Evolutionary conservation across 768 basidiomycete species (phyloP), one percentile per base, ranked within the genome.

Genomic region (Trametes punicea): DNA sequence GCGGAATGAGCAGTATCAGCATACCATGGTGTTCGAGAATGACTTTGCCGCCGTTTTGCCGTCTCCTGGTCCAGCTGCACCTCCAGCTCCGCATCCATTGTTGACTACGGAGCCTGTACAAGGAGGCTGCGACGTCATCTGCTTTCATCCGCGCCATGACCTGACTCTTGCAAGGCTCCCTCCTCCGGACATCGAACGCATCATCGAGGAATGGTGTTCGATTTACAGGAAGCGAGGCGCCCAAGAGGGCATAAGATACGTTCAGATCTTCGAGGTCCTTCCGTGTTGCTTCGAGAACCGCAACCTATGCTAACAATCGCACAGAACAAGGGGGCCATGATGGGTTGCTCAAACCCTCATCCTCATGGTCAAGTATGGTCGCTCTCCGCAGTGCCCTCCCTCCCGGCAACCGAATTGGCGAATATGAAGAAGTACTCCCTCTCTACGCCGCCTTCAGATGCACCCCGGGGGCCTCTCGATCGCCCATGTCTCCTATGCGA

Each of bases 341-440:
- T 95, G 94, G 94, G 94, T 10, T 95, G 92, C 67, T 92, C 89
- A 6, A 96, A 95, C 66, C 91, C 93, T 23, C 94, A 96, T 68
- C 93, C 94, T 0, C 94, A 96, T 69, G 91, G 93, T 20, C 94
- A 97, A 70, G 82, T 86, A 15, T 93, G 92, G 90, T 88, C 90
- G 3, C 70, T 87, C 4, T 89, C 87, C 3, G 75, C 75, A 15
- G 73, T 93, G 6, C 93, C 92, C 0, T 80, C 83, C 1, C 69
- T 88, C 23, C 85, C 90, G 1, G 76, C 84, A 2, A 82, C 75
- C 49, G 92, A 93, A 65, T 73, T 93, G 6, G 64, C 64, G 2
- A 82, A 81, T 33, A 69, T 93, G 36, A 73, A 73, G 47, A 65
- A 69, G 15, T 88, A 88, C 67, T 70, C 78, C 18, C 56, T 68